These are phyloP conservation scores for Suhomyces emberorum DNA, from an alignment of 805 yeast genomes.

Conservation along the genomic window DNA sequence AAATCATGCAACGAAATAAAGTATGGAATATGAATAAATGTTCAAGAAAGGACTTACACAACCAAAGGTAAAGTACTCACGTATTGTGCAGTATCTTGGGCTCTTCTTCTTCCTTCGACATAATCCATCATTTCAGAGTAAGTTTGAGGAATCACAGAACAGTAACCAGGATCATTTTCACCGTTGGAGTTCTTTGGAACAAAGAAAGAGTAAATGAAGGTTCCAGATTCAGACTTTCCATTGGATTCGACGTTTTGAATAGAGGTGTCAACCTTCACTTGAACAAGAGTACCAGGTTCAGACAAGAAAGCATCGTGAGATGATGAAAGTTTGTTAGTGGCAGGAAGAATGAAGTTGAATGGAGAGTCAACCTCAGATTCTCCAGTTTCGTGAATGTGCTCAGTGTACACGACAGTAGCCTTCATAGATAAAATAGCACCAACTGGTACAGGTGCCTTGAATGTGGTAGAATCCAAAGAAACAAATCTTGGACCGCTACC, in stretches of 20 bases:
- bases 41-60: too few relatives aligned
- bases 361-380: constrained; percentile 29
- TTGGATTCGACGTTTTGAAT: constrained; percentile 67
- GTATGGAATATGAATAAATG: background rate
- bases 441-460: constrained; percentile 93
- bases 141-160: constrained; percentile 80
- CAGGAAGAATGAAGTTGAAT: constrained; percentile 51
- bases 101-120: constrained; percentile 87
- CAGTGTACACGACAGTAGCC: constrained; percentile 84
- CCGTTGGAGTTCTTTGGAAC: constrained; percentile 59
- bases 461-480: constrained; percentile 85
- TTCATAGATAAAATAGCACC: constrained; percentile 84
- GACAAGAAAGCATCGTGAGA: constrained; percentile 59
- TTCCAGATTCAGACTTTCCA: constrained; percentile 69
- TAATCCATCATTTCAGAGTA: constrained; percentile 91
- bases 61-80: constrained; percentile 42
- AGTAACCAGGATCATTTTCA: constrained; percentile 51
- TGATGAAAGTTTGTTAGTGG: constrained; percentile 52
- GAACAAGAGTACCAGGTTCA: constrained; percentile 83
- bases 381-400: constrained; percentile 54
- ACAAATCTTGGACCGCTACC: constrained; percentile 85
- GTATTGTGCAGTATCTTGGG: constrained; percentile 72
- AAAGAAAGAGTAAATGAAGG: constrained; percentile 84
- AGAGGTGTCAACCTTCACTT: constrained; percentile 81
- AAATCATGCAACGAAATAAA: too few relatives aligned